phyloP scores from a whole-genome alignment of 352 stramenopile genomes.

The Globisporangium middletonii region DNA sequence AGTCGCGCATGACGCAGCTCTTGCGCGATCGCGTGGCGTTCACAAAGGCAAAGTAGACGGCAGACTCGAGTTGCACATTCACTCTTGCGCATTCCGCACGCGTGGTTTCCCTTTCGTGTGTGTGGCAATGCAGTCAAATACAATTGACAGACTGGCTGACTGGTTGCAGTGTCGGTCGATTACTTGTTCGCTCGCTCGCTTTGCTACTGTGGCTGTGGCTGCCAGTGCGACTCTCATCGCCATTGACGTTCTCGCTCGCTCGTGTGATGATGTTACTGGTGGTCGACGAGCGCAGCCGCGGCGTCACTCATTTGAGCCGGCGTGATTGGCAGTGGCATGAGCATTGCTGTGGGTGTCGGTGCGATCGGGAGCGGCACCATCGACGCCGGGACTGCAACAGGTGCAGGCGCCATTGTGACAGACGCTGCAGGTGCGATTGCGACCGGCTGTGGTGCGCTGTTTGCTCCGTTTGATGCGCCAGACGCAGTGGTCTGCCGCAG shows the following conservation, averaged over 20 bases:
- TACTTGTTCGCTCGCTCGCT: too few species aligned
- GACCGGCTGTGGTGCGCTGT: background rate
- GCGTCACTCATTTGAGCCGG: background rate
- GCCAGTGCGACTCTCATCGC: too few species aligned
- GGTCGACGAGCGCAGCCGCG: background rate
- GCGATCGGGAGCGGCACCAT: background rate
- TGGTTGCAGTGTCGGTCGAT: too few species aligned
- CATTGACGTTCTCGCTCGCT: too few species aligned
- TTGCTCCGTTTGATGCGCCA: background rate
- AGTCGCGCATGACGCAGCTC: conserved; percentile 26
- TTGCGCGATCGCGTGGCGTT: conserved; percentile 24
- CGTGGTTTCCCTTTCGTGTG: too few species aligned
- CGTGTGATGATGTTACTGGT: background rate
- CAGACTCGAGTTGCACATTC: too few species aligned
- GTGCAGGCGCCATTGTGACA: background rate
- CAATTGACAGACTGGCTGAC: too few species aligned
- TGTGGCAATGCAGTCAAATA: too few species aligned
- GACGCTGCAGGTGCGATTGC: background rate
- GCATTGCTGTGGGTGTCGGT: background rate
- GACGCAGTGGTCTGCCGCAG: background rate
- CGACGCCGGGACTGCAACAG: background rate
- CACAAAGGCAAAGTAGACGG: conserved; percentile 3
- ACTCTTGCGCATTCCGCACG: too few species aligned
- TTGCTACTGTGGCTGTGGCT: too few species aligned
- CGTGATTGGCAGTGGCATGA: background rate